Conservation (phyloP, 805 yeast species). For the Kuraishia ogatae region DNA sequence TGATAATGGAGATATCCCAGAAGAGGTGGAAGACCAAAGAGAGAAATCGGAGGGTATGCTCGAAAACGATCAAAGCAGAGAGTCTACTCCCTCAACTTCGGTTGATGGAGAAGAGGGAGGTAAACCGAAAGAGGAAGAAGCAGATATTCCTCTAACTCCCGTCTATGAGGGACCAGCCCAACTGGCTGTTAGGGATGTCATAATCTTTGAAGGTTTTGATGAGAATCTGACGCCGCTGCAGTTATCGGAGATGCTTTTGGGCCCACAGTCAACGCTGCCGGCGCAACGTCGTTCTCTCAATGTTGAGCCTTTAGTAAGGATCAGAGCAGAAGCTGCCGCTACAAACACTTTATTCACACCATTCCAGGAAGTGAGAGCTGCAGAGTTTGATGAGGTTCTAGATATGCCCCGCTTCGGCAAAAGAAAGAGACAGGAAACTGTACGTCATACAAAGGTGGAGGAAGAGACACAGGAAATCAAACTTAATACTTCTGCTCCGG, state of each 20-base stretch:
- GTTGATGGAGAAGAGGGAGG: slow-evolving; percentile 1
- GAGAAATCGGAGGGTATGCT: slow-evolving; percentile 1
- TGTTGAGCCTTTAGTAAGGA: slow-evolving; percentile 35
- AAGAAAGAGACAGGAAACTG: slow-evolving; percentile 29
- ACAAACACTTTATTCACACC: slow-evolving; percentile 8
- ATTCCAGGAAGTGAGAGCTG: slow-evolving; percentile 3
- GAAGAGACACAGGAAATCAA: slow-evolving; percentile 38
- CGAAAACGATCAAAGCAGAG: background rate
- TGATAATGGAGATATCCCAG: slow-evolving; percentile 5
- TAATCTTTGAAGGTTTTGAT: slow-evolving; percentile 45
- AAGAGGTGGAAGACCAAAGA: slow-evolving; percentile 2
- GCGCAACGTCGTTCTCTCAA: slow-evolving; percentile 46
- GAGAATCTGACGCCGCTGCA: slow-evolving; percentile 20
- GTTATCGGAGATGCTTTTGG: slow-evolving; percentile 42
- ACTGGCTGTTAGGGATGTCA: slow-evolving; percentile 42
- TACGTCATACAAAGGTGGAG: slow-evolving; percentile 32
- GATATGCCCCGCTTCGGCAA: slow-evolving; percentile 60
- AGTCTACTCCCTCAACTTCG: background rate
- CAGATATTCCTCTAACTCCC: background rate
- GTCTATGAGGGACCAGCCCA: slow-evolving; percentile 64
- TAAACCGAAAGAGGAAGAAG: slow-evolving; percentile 3
- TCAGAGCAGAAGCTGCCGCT: slow-evolving; percentile 2
- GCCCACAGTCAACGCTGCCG: slow-evolving; percentile 45
- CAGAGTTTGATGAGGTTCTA: slow-evolving; percentile 31
- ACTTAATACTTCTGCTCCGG: slow-evolving; percentile 62